A percentile compares a stretch with the other conserved stretches of the same genome.
phyloP scores from a whole-genome alignment of 2,329 filamentous ascomycete species.

The Xylogone sp. region DNA sequence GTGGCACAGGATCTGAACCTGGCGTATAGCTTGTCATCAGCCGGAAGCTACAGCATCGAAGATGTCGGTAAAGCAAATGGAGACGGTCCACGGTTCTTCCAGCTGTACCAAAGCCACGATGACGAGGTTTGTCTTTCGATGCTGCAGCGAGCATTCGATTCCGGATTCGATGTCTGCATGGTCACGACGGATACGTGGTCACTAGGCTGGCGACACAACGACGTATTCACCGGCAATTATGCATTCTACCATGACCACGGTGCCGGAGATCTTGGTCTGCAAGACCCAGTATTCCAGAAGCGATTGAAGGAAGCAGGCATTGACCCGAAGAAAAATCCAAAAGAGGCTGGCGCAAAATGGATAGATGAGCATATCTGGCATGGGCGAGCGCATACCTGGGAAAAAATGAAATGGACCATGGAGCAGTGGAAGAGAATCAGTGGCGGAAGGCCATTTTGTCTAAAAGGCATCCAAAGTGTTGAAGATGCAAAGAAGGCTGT shows the following conservation, averaged over 20 bases:
- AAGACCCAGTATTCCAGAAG: slow-evolving; percentile 56
- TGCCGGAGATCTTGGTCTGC: slow-evolving; percentile 49
- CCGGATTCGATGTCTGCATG: slow-evolving; percentile 54
- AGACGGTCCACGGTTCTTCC: slow-evolving; percentile 51
- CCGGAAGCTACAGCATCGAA: slow-evolving; percentile 49
- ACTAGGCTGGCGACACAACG: slow-evolving; percentile 57
- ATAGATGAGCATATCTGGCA: slow-evolving; percentile 61
- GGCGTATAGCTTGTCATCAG: slow-evolving; percentile 57
- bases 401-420: slow-evolving; percentile 58
- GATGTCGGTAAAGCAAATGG: slow-evolving; percentile 54
- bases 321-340: slow-evolving; percentile 46
- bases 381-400: slow-evolving; percentile 58
- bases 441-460: slow-evolving; percentile 52
- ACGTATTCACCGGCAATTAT: slow-evolving; percentile 53
- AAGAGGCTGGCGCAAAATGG: slow-evolving; percentile 56
- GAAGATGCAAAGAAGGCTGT: slow-evolving; percentile 53
- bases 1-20: slow-evolving; percentile 56
- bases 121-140: slow-evolving; percentile 55
- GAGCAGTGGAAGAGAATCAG: slow-evolving; percentile 55
- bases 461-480: slow-evolving; percentile 62
- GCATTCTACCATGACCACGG: slow-evolving; percentile 60
- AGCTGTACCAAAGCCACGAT: slow-evolving; percentile 62
- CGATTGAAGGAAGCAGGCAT: slow-evolving; percentile 47
- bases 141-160: slow-evolving; percentile 48
- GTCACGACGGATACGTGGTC: slow-evolving; percentile 63